Evolutionary conservation across 2,329 filamentous ascomycete species (phyloP), one percentile per base, ranked within the genome.

Genomic region (Pyricularia pennisetigena): DNA sequence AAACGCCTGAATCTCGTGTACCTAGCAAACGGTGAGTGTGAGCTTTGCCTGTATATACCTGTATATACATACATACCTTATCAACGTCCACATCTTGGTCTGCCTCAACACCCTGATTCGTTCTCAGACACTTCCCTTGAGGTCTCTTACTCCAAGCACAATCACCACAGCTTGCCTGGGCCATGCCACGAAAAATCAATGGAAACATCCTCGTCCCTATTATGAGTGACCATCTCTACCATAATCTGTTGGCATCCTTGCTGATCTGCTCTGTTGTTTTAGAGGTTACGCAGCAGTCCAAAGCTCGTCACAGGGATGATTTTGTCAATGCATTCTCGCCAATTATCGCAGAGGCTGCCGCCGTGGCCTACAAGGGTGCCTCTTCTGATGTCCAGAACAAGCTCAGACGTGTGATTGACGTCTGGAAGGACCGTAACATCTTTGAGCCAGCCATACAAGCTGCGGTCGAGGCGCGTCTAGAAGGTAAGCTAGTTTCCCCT

Each of bases 281-380:
- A 95, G 95, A 99, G 83, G 94, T 99, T 69, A 91, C 93, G 26
- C 95, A 99, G 77, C 95, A 98, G 76, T 97, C 94, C 28, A 97
- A 96, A 79, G 94, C 92, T 65, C 90, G 94, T 49, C 89, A 91
- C 71, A 97, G 97, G 79, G 89, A 94, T 67, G 95, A 99, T 74
- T 99, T 99, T 73, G 85, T 97, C 16, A 85, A 90, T 70, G 94
- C 95, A 8, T 98, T 97, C 78, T 90, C 94, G 64, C 94, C 95
- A 4, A 86, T 97, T 72, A 91, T 99, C 71, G 92, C 92, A 24
- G 95, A 99, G 78, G 94, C 93, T n/a, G 90, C 91, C 10, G 85
- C 92, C 16, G 83, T 87, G n/a, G 94, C 95, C 57, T 99, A 98
- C 78, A 97, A 94, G 78, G 93, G 93, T 70, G 90, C 93, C 1